A percentile compares a stretch with the other conserved stretches of the same genome.
phyloP scores from a whole-genome alignment of 1,139 yeast species.

The Debaryomyces nepalensis region DNA sequence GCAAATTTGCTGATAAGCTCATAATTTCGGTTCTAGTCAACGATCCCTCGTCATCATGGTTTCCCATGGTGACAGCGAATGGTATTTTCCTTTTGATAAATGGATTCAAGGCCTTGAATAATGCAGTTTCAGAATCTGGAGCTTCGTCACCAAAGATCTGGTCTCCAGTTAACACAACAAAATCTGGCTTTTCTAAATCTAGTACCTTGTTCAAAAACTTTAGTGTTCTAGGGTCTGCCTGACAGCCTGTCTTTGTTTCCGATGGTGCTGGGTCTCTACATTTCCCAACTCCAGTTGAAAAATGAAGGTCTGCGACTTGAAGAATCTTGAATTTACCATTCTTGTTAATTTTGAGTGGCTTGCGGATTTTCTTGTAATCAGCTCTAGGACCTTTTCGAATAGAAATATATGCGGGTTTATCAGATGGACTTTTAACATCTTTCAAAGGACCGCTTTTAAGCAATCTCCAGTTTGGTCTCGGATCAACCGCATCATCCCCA shows the following conservation, averaged over 20 bases:
- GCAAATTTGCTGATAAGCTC: constrained; percentile 57
- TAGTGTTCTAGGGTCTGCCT: constrained; percentile 75
- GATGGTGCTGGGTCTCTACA: constrained; percentile 74
- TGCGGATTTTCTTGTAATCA: constrained; percentile 28
- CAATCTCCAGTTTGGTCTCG: constrained; percentile 72
- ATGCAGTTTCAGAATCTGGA: constrained; percentile 78
- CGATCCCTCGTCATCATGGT: constrained; percentile 82
- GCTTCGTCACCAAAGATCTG: constrained; percentile 73
- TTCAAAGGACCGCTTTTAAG: constrained; percentile 30
- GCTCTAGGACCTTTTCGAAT: constrained; percentile 29
- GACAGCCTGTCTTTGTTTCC: constrained; percentile 50
- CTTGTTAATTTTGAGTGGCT: constrained; percentile 31
- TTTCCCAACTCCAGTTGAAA: constrained; percentile 73
- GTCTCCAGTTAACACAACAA: constrained; percentile 87
- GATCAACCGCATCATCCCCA: constrained; percentile 77
- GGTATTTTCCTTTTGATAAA: constrained; percentile 70
- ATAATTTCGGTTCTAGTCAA: constrained; percentile 64
- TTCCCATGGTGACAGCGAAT: constrained; percentile 65
- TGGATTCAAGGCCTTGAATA: constrained; percentile 78
- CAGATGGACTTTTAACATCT: constrained; percentile 26
- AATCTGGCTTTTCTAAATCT: constrained; percentile 75
- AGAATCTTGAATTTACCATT: constrained; percentile 69
- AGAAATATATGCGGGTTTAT: constrained; percentile 34
- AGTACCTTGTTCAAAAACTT: constrained; percentile 64
- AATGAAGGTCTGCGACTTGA: constrained; percentile 87